Evolutionary conservation across 768 basidiomycete species (phyloP), one percentile per base, ranked within the genome.

Genomic region (Symmetrospora coprosmae): DNA sequence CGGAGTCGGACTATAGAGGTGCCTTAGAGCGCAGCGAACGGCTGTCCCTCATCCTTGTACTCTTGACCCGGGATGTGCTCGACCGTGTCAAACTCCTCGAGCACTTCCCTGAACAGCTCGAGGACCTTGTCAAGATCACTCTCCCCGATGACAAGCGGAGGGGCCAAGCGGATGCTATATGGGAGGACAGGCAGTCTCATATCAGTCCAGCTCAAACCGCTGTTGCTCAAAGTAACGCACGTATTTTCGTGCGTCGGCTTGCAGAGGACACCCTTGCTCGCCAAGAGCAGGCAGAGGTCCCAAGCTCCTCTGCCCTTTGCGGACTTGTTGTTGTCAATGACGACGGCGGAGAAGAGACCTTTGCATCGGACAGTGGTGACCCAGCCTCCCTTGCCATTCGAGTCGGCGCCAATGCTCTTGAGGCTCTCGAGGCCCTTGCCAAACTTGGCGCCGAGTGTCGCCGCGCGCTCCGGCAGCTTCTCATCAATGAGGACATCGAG

Each of bases 211-310:
- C 19, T 9, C 33, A 5, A 33, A 19, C 11, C 13, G 38, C 19
- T 30, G 30, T 43, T 23, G 37, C 4, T 35, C 30, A 34, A 14
- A 21, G 52, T 7, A 6, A 77, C 87, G 67, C 67, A 91, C 88
- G 87, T 88, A 73, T 92, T 92, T 27, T 83, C 80, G 69, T 94
- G 90, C 0, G 92, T 96, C 13, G 94, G 91, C 77, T 99, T 97
- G 28, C 91, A 92, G 64, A 99, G 75, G 56, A 96, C 80, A 3
- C 90, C 89, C 45, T 86, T 80, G 66, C 82, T 83, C 82, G 91
- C 92, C 72, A 97, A 73, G 68, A 96, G 72, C 70, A 97, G 70
- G 73, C 94, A 97, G 52, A 97, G 77, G 72, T 97, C 87, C 94
- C 92, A 99, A 4, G 91, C 94, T 1, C 86, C 83, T 50, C 88